Conservation (phyloP, 306 rosid genomes). For the Trifolium subterraneum region DNA sequence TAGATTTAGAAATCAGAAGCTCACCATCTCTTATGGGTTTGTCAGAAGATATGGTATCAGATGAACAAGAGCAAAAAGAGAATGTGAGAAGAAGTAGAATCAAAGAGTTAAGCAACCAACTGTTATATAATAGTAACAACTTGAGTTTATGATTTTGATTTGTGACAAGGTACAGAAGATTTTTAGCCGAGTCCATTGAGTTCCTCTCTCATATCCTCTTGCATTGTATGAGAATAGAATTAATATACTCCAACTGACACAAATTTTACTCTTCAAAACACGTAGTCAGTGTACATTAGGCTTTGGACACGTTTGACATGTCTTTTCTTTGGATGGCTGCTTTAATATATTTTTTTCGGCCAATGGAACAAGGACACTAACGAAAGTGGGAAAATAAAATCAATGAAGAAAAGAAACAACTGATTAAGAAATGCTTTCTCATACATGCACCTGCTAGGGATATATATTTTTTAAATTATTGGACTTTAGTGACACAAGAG, state of each 20-base stretch:
- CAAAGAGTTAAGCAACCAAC: background rate
- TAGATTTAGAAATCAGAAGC: too few species aligned
- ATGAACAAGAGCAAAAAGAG: slow-evolving; percentile 7
- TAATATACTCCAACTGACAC: background rate
- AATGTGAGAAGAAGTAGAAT: slow-evolving; percentile 20
- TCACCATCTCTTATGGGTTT: too few species aligned
- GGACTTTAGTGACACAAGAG: background rate
- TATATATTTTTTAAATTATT: background rate
- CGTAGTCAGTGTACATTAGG: too few species aligned
- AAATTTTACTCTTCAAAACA: background rate
- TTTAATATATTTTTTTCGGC: background rate
- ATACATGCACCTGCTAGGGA: slow-evolving; percentile 18
- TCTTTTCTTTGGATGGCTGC: slow-evolving; percentile 25
- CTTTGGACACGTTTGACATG: too few species aligned
- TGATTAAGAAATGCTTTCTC: background rate
- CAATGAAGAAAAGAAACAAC: too few species aligned
- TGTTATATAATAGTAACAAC: background rate
- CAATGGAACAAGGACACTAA: background rate
- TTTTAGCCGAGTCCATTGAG: slow-evolving; percentile 17
- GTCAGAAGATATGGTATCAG: slow-evolving; percentile 26
- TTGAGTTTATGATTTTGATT: background rate
- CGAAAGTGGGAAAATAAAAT: background rate
- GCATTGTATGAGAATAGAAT: background rate
- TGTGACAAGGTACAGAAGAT: background rate
- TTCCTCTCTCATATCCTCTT: background rate